Conservation (phyloP, 2,329 filamentous ascomycete genomes). For the Aspergillus phoenicis region DNA sequence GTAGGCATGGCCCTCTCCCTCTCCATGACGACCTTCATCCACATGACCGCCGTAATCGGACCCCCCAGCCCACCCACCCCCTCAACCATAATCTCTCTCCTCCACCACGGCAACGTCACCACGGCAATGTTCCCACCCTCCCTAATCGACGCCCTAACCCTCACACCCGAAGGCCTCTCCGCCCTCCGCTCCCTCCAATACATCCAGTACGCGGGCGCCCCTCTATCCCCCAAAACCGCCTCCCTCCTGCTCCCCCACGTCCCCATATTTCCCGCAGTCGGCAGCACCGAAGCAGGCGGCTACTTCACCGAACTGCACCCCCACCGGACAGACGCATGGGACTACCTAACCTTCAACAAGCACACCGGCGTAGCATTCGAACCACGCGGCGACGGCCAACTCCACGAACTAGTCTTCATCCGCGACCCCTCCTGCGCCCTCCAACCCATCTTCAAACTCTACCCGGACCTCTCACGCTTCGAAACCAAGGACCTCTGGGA, state of each 20-base stretch:
- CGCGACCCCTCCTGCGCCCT: slow-evolving; percentile 14
- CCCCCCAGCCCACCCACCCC: slow-evolving; percentile 19
- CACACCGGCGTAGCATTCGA: slow-evolving; percentile 19
- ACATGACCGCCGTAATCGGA: slow-evolving; percentile 22
- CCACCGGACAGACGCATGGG: slow-evolving; percentile 18
- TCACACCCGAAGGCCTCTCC: slow-evolving; percentile 13
- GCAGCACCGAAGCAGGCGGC: slow-evolving; percentile 26
- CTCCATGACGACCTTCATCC: slow-evolving; percentile 19
- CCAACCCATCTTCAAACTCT: slow-evolving; percentile 26
- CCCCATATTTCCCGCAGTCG: slow-evolving; percentile 24
- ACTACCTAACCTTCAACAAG: slow-evolving; percentile 24
- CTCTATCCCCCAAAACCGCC: slow-evolving; percentile 29
- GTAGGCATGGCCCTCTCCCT: slow-evolving; percentile 25
- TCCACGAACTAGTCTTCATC: slow-evolving; percentile 29
- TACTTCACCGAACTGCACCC: slow-evolving; percentile 19
- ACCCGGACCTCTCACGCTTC: slow-evolving; percentile 22
- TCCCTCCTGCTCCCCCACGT: slow-evolving; percentile 23
- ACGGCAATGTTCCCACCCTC: slow-evolving; percentile 24
- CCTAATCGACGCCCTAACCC: slow-evolving; percentile 27
- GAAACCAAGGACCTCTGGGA: slow-evolving; percentile 29
- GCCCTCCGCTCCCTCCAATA: slow-evolving; percentile 19
- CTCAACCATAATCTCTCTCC: slow-evolving; percentile 18
- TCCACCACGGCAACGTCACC: slow-evolving; percentile 20
- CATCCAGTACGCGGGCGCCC: slow-evolving; percentile 27
- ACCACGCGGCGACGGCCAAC: slow-evolving; percentile 11